Base-by-base conservation (phyloP, 306 rosid genomes). In the Sophora flavescens region DNA sequence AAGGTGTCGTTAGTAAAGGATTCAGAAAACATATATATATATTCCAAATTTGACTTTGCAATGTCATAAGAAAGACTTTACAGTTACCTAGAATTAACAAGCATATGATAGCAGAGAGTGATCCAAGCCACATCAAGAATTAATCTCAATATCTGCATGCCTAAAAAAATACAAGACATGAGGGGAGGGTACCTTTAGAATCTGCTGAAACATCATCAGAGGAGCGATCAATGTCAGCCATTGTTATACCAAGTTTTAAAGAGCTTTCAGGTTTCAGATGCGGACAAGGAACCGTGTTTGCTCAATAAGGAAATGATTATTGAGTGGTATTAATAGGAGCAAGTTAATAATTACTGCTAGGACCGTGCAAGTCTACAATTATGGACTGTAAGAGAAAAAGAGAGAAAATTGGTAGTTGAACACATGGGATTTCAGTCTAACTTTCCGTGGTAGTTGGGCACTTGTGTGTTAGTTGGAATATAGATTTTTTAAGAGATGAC, bases 331-430 rank as follows among this genome's bases (percentile, higher is more conserved):
- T 81, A 74, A 87, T 87, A 84, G 89, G 79, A 67, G 81, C 17
- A 56, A 74, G 61, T 26, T 2, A 67, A 60, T 22, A 39, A 9
- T 8, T 8, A 10, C 7, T 74, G 18, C 32, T 13, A 17, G 50
- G 70, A 35, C 30, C 75, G 22, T 47, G 74, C 30, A 64, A 18
- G 60, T 56, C 16, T 72, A 61, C 38, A 57, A 26, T 26, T 15
- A 80, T 68, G 77, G 26, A 69, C 35, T 68, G 82, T 47, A 78
- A 59, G 75, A 6, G 67, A 78, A 67, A 47, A 65, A 16, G 44
- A 16, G 66, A 32, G 84, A 80, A 84, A 91, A 87, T 67, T 70
- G 97, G 97, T 91, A 86, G 97, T 70, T 91, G 94, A 83, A 78
- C 66, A 16, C 72, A 69, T 67, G 81, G 64, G 28, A 17, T 12